A percentile compares a stretch with the other conserved stretches of the same genome.
Evolutionary conservation across 768 basidiomycete species (phyloP).

Genomic region (Boletus huronensis): DNA sequence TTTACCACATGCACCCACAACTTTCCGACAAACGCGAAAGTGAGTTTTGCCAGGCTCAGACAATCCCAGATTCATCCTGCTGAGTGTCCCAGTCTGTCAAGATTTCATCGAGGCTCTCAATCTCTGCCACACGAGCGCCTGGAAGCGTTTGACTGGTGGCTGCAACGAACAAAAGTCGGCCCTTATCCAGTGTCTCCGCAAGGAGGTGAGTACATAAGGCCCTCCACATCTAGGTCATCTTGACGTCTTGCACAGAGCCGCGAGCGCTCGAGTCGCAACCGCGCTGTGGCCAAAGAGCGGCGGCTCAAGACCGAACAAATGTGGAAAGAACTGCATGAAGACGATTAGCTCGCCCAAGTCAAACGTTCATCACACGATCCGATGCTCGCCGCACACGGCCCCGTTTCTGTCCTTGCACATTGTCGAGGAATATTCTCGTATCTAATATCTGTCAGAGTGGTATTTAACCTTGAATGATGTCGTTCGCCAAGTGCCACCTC

Average conservation of each 20-base stretch:
- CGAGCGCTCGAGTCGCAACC: conserved; percentile 55
- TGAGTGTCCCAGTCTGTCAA: conserved; percentile 53
- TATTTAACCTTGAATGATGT: conserved; percentile 1
- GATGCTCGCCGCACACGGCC: not conserved
- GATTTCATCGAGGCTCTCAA: conserved; percentile 78
- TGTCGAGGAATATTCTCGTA: not conserved
- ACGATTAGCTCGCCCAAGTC: conserved; percentile 26
- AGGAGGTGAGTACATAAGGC: conserved; percentile 51
- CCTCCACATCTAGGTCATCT: not conserved
- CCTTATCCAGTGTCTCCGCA: conserved; percentile 65
- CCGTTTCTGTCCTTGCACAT: not conserved
- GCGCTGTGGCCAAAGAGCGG: conserved; percentile 56
- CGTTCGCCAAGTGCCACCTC: not conserved
- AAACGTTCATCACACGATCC: not conserved
- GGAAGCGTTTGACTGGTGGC: conserved; percentile 63
- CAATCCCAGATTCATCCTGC: not conserved
- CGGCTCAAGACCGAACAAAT: conserved; percentile 56
- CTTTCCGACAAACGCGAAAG: conserved; percentile 63
- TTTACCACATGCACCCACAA: conserved; percentile 59
- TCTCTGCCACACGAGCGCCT: conserved; percentile 59
- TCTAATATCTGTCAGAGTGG: not conserved
- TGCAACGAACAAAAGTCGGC: conserved; percentile 69
- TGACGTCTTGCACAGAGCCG: conserved; percentile 45
- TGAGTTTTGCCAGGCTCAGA: conserved; percentile 20
- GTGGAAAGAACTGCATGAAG: conserved; percentile 57